Evolutionary conservation across 108 stramenopile species (phyloP), one percentile per base, ranked within the genome.

Genomic region (Asterionellopsis glacialis): DNA sequence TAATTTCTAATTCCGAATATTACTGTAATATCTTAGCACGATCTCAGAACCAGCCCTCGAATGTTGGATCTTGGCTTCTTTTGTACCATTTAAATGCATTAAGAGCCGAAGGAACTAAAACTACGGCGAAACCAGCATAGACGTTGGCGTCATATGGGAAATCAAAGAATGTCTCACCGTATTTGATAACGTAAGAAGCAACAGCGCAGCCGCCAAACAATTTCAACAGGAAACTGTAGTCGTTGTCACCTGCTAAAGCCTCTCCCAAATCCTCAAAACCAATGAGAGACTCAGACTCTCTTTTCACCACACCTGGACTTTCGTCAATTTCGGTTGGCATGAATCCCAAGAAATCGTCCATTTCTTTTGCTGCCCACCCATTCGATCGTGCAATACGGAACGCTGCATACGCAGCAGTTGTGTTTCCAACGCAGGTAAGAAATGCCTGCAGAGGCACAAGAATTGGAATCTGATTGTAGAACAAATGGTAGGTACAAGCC

Each of bases 401-500:
- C 0, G 85, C 75, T 0, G 86, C 91, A 56, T 66, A 71, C 41
- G 86, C 84, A 9, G 85, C 83, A 1, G 91, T 89, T 13, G 84
- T 84, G 62, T 93, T 93, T 0, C 91, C 91, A 15, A 93, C 41
- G 38, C 81, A 87, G 5, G 91, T 93, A 24, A 88, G 65, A 9
- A 82, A 28, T 11, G 91, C 94, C 64, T 96, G 95, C 24, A 96
- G 65, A 22, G 93, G 85, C 21, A 96, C 93, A 59, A 96, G 59
- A 11, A 82, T 60, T 16, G 87, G 83, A 44, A 94, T 77, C 14
- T 68, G 76, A 70, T 96, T 96, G 81, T 90, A 96, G 65, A 96
- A 91, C 22, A 94, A 62, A 63, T 96, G 95, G 68, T 91, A 96
- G 16, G 90, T 90, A 62, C 95, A 96, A 12, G 95, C 95, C 9